phyloP scores from a whole-genome alignment of 2,329 filamentous ascomycete genomes.

The Monilinia laxa region DNA sequence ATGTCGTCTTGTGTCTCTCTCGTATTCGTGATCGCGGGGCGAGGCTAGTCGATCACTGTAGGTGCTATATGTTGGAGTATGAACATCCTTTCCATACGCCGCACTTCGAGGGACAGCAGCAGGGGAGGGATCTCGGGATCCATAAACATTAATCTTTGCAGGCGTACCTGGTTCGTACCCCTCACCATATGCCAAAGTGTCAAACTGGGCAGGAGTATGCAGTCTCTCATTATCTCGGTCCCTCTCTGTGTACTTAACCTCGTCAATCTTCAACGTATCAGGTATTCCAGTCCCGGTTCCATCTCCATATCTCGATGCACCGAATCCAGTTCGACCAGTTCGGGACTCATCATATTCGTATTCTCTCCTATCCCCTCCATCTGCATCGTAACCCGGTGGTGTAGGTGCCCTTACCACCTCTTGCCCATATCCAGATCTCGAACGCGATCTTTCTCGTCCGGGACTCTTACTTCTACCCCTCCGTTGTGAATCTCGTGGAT shows the following conservation, averaged over 20 bases:
- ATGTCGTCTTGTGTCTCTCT: constrained; percentile 27
- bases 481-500: constrained; percentile 36
- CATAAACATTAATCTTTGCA: constrained; percentile 20
- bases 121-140: constrained; percentile 10
- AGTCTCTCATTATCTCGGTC: constrained; percentile 17
- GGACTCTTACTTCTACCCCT: constrained; percentile 37
- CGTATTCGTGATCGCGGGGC: constrained; percentile 21
- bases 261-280: constrained; percentile 19
- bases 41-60: constrained; percentile 9
- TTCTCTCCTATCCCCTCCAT: constrained; percentile 26
- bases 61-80: constrained; percentile 5
- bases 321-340: neutral
- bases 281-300: constrained; percentile 24
- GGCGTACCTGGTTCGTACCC: constrained; percentile 17
- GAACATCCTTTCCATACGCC: constrained; percentile 2
- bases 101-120: constrained; percentile 13
- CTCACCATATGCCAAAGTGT: constrained; percentile 19
- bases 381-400: constrained; percentile 27
- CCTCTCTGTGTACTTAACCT: constrained; percentile 11
- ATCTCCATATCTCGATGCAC: constrained; percentile 8
- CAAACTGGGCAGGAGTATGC: constrained; percentile 7
- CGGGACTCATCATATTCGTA: constrained; percentile 22
- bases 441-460: constrained; percentile 34
- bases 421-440: constrained; percentile 27
- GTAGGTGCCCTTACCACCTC: constrained; percentile 23